Conservation (phyloP, 2,329 filamentous ascomycete genomes). For the Fusarium torreyae region DNA sequence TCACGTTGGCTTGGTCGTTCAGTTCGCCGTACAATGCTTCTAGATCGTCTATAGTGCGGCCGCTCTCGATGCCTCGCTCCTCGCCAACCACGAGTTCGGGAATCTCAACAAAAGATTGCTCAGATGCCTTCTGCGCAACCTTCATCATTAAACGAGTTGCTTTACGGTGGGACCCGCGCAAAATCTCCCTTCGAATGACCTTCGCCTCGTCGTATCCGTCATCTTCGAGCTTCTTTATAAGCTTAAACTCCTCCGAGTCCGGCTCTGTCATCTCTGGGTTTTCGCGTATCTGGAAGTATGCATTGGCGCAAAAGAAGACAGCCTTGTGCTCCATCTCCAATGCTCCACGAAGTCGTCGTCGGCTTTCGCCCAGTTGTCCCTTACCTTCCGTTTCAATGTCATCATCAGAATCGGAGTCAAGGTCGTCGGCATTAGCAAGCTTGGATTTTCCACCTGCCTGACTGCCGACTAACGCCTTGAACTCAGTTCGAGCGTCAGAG, state of each 20-base stretch:
- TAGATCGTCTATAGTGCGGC: constrained; percentile 75
- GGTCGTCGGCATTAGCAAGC: constrained; percentile 16
- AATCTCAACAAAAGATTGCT: constrained; percentile 73
- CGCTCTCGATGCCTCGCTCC: constrained; percentile 79
- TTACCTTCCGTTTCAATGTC: constrained; percentile 54
- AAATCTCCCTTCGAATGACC: constrained; percentile 80
- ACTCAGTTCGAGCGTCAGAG: constrained; percentile 73
- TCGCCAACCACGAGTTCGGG: constrained; percentile 68
- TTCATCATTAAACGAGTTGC: constrained; percentile 70
- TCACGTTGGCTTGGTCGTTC: constrained; percentile 78
- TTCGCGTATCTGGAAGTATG: constrained; percentile 85
- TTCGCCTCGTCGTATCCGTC: constrained; percentile 86
- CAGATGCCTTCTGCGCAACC: constrained; percentile 67
- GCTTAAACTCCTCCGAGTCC: constrained; percentile 76
- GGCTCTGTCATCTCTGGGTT: constrained; percentile 74
- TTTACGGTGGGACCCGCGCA: constrained; percentile 66
- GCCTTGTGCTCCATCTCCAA: constrained; percentile 87
- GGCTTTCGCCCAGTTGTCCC: constrained; percentile 68
- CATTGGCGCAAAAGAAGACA: constrained; percentile 87
- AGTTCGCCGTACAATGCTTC: constrained; percentile 76
- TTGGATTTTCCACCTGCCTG: constrained; percentile 15
- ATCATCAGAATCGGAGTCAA: constrained; percentile 52
- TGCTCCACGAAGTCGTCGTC: constrained; percentile 77
- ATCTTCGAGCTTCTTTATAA: constrained; percentile 78
- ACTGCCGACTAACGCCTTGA: constrained; percentile 65